These are phyloP conservation scores for Solanum tarijense DNA, from an alignment of 257 asterid species.

Conservation along the genomic window DNA sequence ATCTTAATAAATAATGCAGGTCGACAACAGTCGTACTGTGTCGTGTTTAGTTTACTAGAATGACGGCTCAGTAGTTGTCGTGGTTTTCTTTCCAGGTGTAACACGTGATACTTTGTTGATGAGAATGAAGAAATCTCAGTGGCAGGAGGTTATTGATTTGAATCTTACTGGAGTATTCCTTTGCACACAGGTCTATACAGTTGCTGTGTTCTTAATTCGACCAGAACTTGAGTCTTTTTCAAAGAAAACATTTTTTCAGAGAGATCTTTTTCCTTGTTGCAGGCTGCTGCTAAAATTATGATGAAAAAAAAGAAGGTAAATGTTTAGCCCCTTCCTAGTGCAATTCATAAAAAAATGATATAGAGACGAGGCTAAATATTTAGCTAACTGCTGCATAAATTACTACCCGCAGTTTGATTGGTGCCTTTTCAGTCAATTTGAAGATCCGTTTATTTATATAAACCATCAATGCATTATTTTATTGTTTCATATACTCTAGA, in stretches of 20 bases:
- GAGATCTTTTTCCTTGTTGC: slow-evolving; percentile 22
- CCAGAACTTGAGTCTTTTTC: not conserved
- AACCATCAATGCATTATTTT: not conserved
- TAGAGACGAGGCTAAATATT: not conserved
- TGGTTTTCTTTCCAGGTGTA: slow-evolving; percentile 47
- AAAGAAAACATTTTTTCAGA: not conserved
- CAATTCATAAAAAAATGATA: not conserved
- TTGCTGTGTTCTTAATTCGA: not conserved
- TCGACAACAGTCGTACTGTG: not conserved
- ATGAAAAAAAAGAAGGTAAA: slow-evolving; percentile 90
- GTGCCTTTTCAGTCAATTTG: not conserved
- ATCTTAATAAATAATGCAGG: slow-evolving; percentile 73
- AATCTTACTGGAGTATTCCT: slow-evolving; percentile 92
- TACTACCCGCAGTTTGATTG: not conserved
- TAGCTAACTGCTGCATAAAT: not conserved
- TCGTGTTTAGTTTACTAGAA: not conserved
- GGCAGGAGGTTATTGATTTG: slow-evolving; percentile 93
- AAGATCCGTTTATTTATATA: not conserved
- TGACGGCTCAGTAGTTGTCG: not conserved
- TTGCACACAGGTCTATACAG: slow-evolving; percentile 64
- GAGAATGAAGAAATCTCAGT: slow-evolving; percentile 90
- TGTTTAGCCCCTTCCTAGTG: not conserved
- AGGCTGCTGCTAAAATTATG: slow-evolving; percentile 96
- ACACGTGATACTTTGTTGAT: slow-evolving; percentile 89
- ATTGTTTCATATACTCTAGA: not conserved